A percentile compares a stretch with the other conserved stretches of the same genome.
Evolutionary conservation across 1,284 basidiomycete genomes (phyloP).

Genomic region (Ceratorhiza oryzae-sativae): DNA sequence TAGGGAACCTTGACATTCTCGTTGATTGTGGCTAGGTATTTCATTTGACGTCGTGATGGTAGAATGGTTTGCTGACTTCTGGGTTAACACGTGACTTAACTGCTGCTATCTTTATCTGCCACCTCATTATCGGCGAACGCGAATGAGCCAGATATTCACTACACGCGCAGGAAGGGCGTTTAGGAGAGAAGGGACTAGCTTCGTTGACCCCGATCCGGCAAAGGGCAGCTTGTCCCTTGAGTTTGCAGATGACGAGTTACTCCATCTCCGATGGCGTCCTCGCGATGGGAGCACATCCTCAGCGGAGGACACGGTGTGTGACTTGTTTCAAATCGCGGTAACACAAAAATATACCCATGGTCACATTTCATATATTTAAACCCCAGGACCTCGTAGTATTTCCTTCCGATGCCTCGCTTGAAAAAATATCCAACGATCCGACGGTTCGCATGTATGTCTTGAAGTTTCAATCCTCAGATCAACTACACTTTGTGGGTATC

Average conservation of each 20-base stretch:
- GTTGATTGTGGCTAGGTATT: background rate
- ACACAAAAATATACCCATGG: no score
- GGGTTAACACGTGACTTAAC: background rate
- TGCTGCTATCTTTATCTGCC: background rate
- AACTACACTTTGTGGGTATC: conserved; percentile 76
- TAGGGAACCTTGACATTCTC: background rate
- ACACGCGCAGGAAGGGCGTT: conserved; percentile 81
- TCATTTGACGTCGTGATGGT: background rate
- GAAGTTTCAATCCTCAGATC: conserved; percentile 80
- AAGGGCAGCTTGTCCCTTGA: conserved; percentile 75
- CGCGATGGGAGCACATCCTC: conserved; percentile 57
- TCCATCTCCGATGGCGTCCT: conserved; percentile 81
- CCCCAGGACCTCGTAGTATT: conserved; percentile 77
- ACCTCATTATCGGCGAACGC: background rate
- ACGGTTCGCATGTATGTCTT: conserved; percentile 76
- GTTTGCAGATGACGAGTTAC: conserved; percentile 72
- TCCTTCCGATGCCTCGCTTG: conserved; percentile 77
- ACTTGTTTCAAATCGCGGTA: background rate
- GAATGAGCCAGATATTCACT: conserved; percentile 28
- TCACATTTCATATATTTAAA: no score
- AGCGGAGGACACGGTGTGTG: conserved; percentile 64
- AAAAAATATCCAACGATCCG: conserved; percentile 66
- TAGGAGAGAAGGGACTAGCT: conserved; percentile 67
- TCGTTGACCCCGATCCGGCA: conserved; percentile 66
- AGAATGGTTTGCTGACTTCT: no score